Base-by-base conservation (phyloP, 2,329 filamentous ascomycete species). In the Colletotrichum euphorbiae region DNA sequence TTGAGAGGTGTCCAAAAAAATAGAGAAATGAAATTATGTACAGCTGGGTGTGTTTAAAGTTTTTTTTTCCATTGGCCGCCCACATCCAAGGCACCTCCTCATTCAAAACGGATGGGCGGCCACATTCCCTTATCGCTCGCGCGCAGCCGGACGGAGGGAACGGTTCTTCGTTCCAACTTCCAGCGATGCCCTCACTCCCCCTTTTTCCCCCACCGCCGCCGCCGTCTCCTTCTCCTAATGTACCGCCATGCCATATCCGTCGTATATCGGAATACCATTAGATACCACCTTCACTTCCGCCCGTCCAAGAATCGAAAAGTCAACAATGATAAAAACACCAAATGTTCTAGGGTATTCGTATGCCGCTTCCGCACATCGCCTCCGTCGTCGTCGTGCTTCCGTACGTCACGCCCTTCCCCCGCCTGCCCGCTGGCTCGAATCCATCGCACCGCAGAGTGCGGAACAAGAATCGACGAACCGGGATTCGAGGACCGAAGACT, bases 21-120 rank as follows among this genome's bases (percentile, higher is more conserved):
- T 19, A 40, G 17, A 51, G 62, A 69, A 69, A 57, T 57, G 56
- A 62, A 62, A 69, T 58, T 69, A 69, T 69, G 19, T 69, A 69
- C 67, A 67, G 8, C 56, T 48, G 59, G 46, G 51, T 46, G 40
- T 60, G n/a, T 12, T 57, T 21, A 33, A 57, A 57, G 45, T 21
- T 19, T 40, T 38, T 38, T 11, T 28, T 28, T 28, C 28, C 28
- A 28, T 28, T 12, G 57, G 28, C 54, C 54, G 21, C 45, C 50
- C 57, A 33, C 17, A 45, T 19, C n/a, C 45, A 33, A 60, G 38
- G 7, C 43, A 50, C 33, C 36, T 40, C 57, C 45, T 17, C 45
- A 9, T 24, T 28, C 36, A 42, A 59, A 48, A 33, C 9, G 58
- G 33, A 61, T n/a, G 46, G 43, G 15, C 31, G 36, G 17, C 58